Percentiles rank a stretch among this genome's conserved stretches.
Conservation (phyloP, 2,329 filamentous ascomycete genomes). For the Trichoderma guizhouense region DNA sequence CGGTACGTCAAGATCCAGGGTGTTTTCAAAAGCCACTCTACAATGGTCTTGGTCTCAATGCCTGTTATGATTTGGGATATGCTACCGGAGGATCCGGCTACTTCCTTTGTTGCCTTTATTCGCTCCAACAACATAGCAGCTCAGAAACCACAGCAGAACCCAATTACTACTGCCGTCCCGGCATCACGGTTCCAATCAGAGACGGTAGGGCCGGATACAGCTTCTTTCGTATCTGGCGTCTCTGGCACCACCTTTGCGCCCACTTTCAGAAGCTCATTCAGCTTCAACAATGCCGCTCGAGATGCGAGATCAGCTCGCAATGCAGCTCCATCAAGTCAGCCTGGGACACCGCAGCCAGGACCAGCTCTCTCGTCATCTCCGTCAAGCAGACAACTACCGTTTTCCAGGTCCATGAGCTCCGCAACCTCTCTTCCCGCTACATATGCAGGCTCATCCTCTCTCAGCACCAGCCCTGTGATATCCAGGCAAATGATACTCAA, state of each 20-base stretch:
- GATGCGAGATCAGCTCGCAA: conserved; percentile 9
- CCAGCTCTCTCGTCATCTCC: conserved; percentile 23
- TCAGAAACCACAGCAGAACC: conserved; percentile 27
- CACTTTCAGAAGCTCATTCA: conserved; percentile 19
- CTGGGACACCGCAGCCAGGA: conserved; percentile 23
- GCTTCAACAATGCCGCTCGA: not conserved
- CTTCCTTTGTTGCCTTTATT: conserved; percentile 57
- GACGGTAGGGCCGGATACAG: conserved; percentile 24
- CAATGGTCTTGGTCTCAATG: conserved; percentile 54
- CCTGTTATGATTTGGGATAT: conserved; percentile 60
- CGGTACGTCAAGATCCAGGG: conserved; percentile 60
- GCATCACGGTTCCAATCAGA: conserved; percentile 24
- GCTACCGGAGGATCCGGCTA: conserved; percentile 55
- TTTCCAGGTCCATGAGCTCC: conserved; percentile 25
- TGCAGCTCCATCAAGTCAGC: conserved; percentile 22
- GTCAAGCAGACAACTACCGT: conserved; percentile 21
- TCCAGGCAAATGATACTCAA: conserved; percentile 44
- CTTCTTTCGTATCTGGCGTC: conserved; percentile 32
- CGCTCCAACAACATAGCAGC: conserved; percentile 53
- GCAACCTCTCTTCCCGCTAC: conserved; percentile 25
- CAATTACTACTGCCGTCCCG: conserved; percentile 25
- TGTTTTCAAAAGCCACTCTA: conserved; percentile 60
- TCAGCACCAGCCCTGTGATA: conserved; percentile 28
- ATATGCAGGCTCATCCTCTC: conserved; percentile 23
- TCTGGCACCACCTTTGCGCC: conserved; percentile 34